Percentiles rank a stretch among this genome's conserved stretches.
Evolutionary conservation across 768 basidiomycete species (phyloP).

Genomic region (Pisolithus tinctorius): DNA sequence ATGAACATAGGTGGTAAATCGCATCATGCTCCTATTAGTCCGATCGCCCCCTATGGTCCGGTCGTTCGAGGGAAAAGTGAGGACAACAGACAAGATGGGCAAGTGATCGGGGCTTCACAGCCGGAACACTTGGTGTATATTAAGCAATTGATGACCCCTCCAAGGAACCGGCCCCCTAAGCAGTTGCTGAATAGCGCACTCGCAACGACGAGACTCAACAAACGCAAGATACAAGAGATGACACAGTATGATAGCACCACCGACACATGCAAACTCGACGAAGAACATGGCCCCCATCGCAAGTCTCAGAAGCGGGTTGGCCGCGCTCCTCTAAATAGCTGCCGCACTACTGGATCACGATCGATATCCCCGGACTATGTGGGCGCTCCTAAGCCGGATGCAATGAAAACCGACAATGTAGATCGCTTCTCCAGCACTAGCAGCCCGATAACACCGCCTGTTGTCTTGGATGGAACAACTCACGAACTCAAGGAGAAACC

Average conservation of each 20-base stretch:
- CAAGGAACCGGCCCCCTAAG: too few species aligned
- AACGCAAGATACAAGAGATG: not conserved
- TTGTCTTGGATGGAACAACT: slow-evolving; percentile 30
- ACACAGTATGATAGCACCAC: not conserved
- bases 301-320: slow-evolving; percentile 1
- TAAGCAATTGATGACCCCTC: too few species aligned
- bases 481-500: slow-evolving; percentile 1
- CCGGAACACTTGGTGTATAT: too few species aligned
- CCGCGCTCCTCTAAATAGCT: not conserved
- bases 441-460: too few species aligned
- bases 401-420: too few species aligned
- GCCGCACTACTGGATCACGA: too few species aligned
- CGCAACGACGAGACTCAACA: not conserved
- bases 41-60: not conserved
- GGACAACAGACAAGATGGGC: too few species aligned
- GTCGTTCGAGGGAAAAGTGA: not conserved
- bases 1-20: not conserved
- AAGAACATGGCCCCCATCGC: slow-evolving; percentile 16
- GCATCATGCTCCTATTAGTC: not conserved
- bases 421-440: too few species aligned
- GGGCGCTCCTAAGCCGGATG: too few species aligned
- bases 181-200: too few species aligned
- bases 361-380: too few species aligned
- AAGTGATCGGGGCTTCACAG: too few species aligned
- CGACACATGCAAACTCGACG: not conserved